Base-by-base conservation (phyloP, 73 alveolate species). In the Uronychia binucleata region DNA sequence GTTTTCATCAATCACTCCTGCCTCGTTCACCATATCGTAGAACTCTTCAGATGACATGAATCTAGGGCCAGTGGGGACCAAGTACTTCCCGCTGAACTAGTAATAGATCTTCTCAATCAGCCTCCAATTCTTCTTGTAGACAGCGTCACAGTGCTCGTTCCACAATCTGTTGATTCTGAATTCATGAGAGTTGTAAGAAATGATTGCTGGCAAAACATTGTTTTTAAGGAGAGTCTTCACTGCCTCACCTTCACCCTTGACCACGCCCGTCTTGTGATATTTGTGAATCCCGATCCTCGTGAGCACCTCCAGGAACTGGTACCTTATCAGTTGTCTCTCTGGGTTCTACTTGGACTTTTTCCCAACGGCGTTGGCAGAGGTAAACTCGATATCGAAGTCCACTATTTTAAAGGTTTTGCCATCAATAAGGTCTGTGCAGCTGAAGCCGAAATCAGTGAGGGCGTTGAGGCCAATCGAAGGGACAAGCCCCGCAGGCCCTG, bases 41-140 rank as follows among this genome's bases (percentile, higher is more conserved):
- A 92, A 58, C 79, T 92, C 98, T 33, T 94, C 97, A 0, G 92
- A 59, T 67, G 94, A 90, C 98, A 94, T 93, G 78, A 93, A 93
- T 81, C 87, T 86, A 57, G 67, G 29, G 19, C 82, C 83, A 19
- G 97, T 96, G 26, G 97, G 98, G 79, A 92, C 88, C 26, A 90
- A 88, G 31, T 60, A 85, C 85, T 60, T 83, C n/a, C 75, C 88
- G 28, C 91, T 31, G 60, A 26, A 92, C 74, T 89, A 84, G 57
- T 92, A 79, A 86, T 89, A 94, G 58, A 94, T 29, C 34, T 85
- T 86, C 35, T 93, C 80, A 19, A 92, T 77, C 32, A 93, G 57
- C 26, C 74, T 59, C 84, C 78, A 57, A 79, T 89, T 78, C n/a
- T 92, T 84, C 77, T 94, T 94, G 35, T 75, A 82, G 27, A 93